Base-by-base conservation (phyloP, 202 grass and related monocot genomes). In the Musa balbisiana region DNA sequence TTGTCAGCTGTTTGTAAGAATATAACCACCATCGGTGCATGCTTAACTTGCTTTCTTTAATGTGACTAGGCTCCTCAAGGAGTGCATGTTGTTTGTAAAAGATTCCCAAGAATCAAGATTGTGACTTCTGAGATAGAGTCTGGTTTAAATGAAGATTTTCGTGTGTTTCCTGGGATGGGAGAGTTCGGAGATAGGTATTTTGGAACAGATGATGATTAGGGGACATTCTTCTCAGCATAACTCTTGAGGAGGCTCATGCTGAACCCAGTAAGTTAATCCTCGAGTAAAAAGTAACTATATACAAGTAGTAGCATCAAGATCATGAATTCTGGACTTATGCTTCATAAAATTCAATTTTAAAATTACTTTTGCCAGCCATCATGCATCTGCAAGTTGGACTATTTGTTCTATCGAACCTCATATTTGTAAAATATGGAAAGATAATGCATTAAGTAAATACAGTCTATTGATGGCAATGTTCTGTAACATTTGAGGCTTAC, bases 181-280 rank as follows among this genome's bases (percentile, higher is more conserved):
- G 85, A 87, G 69, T 87, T 87, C 73, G 85, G 85, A 2, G 85
- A 87, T 50, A 77, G 85, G 27, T 87, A 87, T 26, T 87, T 87
- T 73, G 85, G 85, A 72, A 87, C 85, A 33, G 63, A 76, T 24
- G 73, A 72, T 53, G 49, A 73, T 73, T 25, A 55, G 53, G 20
- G 9, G 52, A 53, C 21, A 16, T 27, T 1, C 9, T 53, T 55
- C 67, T 51, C 67, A 51, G n/a, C 20, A 52, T 20, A 71, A 71
- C 51, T 71, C 33, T 15, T 29, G 20, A 56, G 55, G 71, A 73
- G 53, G 43, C 67, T 49, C 14, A 17, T 9, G 27, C 11, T 69
- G 43, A 69, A 50, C 43, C 16, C 51, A 27, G 52, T 72, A 72
- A 72, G 69, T 52, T 53, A 52, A 3, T 56, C 8, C 67, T 50